Percentiles rank a stretch among this genome's conserved stretches.
Evolutionary conservation across 2,329 filamentous ascomycete species (phyloP).

Genomic region (Drechmeria coniospora): DNA sequence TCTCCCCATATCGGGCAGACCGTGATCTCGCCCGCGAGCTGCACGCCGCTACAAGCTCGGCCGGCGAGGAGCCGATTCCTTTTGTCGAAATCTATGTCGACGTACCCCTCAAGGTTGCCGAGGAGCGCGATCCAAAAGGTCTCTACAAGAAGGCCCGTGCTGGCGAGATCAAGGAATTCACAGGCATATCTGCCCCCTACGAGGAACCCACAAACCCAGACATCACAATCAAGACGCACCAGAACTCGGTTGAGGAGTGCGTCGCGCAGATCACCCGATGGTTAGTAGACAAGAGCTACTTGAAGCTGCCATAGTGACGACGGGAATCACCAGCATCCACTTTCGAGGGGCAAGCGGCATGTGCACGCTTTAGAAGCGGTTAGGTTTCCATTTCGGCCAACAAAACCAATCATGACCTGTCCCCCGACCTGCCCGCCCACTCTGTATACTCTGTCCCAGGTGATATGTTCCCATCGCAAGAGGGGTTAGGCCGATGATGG

Average conservation of each 20-base stretch:
- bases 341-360: too few relatives aligned
- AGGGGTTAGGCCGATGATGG: too few relatives aligned
- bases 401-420: too few relatives aligned
- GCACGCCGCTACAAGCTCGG: constrained; percentile 42
- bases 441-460: too few relatives aligned
- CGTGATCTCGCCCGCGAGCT: constrained; percentile 67
- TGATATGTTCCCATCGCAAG: too few relatives aligned
- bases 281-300: constrained; percentile 49
- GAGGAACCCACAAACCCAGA: constrained; percentile 78
- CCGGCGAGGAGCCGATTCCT: constrained; percentile 53
- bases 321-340: too few relatives aligned
- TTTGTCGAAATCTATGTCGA: constrained; percentile 95
- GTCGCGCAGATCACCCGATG: constrained; percentile 74
- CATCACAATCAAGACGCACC: constrained; percentile 70
- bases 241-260: constrained; percentile 75
- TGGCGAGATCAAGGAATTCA: constrained; percentile 94
- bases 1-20: constrained; percentile 85
- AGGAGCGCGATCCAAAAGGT: constrained; percentile 92
- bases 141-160: constrained; percentile 93
- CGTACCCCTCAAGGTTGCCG: constrained; percentile 77
- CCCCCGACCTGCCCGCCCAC: too few relatives aligned
- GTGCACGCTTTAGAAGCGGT: too few relatives aligned
- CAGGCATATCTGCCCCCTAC: constrained; percentile 87
- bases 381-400: too few relatives aligned
- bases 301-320: constrained; percentile 11